phyloP scores from a whole-genome alignment of 2,329 filamentous ascomycete species.

The Alternaria sp. region DNA sequence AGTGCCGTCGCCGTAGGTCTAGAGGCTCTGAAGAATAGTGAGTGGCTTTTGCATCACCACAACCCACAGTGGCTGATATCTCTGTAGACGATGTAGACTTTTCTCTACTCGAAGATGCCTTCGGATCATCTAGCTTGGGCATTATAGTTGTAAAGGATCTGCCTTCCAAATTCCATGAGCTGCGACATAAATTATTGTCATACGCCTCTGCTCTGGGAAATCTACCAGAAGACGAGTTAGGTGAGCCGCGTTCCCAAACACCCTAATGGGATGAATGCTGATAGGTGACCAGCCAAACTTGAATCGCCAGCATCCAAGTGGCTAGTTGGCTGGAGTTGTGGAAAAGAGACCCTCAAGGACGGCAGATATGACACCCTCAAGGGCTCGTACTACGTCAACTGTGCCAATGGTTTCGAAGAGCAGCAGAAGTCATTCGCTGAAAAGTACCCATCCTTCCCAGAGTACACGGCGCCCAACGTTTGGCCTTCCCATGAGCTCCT shows the following conservation, averaged over 20 bases:
- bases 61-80: background rate
- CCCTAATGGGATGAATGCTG: background rate
- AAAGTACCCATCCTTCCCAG: conserved; percentile 74
- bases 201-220: conserved; percentile 91
- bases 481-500: conserved; percentile 78
- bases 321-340: conserved; percentile 77
- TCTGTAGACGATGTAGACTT: conserved; percentile 70
- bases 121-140: conserved; percentile 88
- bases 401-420: conserved; percentile 69
- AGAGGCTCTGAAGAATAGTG: conserved; percentile 58
- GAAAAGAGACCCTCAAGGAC: conserved; percentile 81
- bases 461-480: conserved; percentile 89
- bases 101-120: conserved; percentile 76
- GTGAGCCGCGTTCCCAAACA: conserved; percentile 55
- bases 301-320: conserved; percentile 64
- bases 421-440: conserved; percentile 58
- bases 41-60: conserved; percentile 6
- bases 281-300: conserved; percentile 48
- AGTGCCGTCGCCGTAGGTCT: conserved; percentile 45
- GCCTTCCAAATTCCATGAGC: conserved; percentile 71
- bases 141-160: conserved; percentile 94
- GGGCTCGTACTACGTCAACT: conserved; percentile 86
- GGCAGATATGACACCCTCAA: conserved; percentile 82
- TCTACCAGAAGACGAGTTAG: conserved; percentile 73
- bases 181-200: conserved; percentile 79